phyloP scores from a whole-genome alignment of 108 stramenopile species.

The Pseudonitzschia pungens region DNA sequence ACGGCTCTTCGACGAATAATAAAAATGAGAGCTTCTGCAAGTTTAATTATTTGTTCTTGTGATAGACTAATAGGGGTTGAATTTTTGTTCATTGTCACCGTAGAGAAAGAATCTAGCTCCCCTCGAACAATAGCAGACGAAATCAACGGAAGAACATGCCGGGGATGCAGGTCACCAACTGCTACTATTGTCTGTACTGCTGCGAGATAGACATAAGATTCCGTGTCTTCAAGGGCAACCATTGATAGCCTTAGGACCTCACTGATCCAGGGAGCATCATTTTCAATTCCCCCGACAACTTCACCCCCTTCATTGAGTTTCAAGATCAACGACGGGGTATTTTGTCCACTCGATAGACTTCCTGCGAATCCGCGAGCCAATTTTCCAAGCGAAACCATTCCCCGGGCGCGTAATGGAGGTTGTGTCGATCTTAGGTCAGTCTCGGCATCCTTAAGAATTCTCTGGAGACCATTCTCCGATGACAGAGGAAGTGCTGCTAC shows the following conservation, averaged over 20 bases:
- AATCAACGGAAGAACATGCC: conserved; percentile 52
- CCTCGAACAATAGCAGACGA: conserved; percentile 42
- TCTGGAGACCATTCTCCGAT: conserved; percentile 5
- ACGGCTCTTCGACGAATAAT: conserved; percentile 68
- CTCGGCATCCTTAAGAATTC: conserved; percentile 42
- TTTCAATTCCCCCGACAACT: not conserved
- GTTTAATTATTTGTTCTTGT: conserved; percentile 71
- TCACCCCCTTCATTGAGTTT: conserved; percentile 14
- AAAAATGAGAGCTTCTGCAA: conserved; percentile 73
- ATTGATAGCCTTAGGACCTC: conserved; percentile 47
- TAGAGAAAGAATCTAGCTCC: not conserved
- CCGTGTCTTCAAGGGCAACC: conserved; percentile 61
- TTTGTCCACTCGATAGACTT: not conserved
- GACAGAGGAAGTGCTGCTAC: not conserved
- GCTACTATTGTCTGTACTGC: conserved; percentile 80
- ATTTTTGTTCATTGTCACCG: not conserved
- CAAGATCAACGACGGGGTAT: not conserved
- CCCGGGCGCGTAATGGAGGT: conserved; percentile 75
- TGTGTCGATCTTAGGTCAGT: conserved; percentile 63
- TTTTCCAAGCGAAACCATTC: conserved; percentile 69
- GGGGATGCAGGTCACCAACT: conserved; percentile 59
- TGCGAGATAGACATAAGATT: conserved; percentile 89
- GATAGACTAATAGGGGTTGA: conserved; percentile 24
- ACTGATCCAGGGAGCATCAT: not conserved
- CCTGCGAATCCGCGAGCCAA: conserved; percentile 53